Evolutionary conservation across 2,329 filamentous ascomycete species (phyloP).

Genomic region (Xylaria hypoxylon): DNA sequence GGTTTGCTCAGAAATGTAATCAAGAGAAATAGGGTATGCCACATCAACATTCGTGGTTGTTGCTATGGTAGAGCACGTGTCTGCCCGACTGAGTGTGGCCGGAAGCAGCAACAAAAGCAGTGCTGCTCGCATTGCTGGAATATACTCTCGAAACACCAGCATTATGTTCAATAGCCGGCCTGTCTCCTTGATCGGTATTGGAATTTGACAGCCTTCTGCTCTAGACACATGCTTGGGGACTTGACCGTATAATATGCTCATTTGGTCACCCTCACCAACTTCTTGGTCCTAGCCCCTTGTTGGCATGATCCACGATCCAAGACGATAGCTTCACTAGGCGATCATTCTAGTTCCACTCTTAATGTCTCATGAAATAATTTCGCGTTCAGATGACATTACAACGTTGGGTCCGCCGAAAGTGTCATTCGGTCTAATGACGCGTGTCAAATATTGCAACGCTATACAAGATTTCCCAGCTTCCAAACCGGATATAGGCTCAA

Average conservation of each 20-base stretch:
- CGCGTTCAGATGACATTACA: slow-evolving; percentile 10
- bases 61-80: slow-evolving; percentile 56
- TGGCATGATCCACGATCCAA: slow-evolving; percentile 1
- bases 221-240: neutral
- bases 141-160: slow-evolving; percentile 33
- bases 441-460: slow-evolving; percentile 16
- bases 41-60: slow-evolving; percentile 51
- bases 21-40: slow-evolving; percentile 49
- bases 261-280: neutral
- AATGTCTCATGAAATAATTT: slow-evolving; percentile 6
- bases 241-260: slow-evolving; percentile 11
- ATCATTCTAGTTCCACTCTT: slow-evolving; percentile 8
- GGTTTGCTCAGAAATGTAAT: slow-evolving; percentile 54
- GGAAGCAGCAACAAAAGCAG: slow-evolving; percentile 38
- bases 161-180: slow-evolving; percentile 30
- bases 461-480: slow-evolving; percentile 9
- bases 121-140: slow-evolving; percentile 16
- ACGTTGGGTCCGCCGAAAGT: slow-evolving; percentile 14
- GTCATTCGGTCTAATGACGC: slow-evolving; percentile 7
- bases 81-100: slow-evolving; percentile 41
- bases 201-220: neutral
- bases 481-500: slow-evolving; percentile 5
- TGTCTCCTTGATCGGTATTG: neutral
- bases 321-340: slow-evolving; percentile 4
- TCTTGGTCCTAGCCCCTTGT: neutral